Percentiles rank a stretch among this genome's conserved stretches.
Evolutionary conservation across 495 filamentous ascomycete species (phyloP).

Genomic region (Daldinia decipiens): DNA sequence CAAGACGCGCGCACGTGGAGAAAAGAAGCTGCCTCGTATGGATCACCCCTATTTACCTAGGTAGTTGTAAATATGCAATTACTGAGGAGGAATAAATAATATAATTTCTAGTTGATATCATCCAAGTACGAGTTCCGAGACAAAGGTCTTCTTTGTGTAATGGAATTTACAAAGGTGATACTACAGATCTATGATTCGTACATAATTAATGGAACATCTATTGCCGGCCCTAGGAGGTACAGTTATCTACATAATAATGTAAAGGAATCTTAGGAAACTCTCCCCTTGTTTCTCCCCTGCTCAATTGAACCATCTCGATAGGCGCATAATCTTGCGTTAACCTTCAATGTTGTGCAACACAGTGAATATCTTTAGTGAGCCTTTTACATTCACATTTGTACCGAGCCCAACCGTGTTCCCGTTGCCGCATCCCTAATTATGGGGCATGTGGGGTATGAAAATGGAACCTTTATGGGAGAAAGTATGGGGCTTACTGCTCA

Average conservation of each 20-base stretch:
- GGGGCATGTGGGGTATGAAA: constrained; percentile 35
- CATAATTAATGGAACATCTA: constrained; percentile 38
- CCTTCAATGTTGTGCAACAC: background rate
- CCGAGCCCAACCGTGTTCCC: constrained; percentile 20
- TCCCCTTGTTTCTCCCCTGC: constrained; percentile 11
- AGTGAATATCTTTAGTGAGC: constrained; percentile 21
- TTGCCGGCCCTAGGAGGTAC: constrained; percentile 10
- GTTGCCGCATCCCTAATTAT: constrained; percentile 37
- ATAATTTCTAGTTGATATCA: background rate
- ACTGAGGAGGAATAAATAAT: background rate
- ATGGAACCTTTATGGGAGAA: background rate
- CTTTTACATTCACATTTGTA: background rate
- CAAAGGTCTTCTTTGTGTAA: background rate
- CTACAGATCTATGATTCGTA: background rate
- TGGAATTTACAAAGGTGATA: background rate
- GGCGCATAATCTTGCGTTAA: constrained; percentile 13
- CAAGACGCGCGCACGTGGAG: constrained; percentile 38
- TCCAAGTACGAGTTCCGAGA: background rate
- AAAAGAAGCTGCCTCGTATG: constrained; percentile 27
- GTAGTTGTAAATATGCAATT: constrained; percentile 22
- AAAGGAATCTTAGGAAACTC: constrained; percentile 1
- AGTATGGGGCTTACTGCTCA: constrained; percentile 16
- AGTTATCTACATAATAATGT: no score
- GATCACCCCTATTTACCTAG: constrained; percentile 38
- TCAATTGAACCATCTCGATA: constrained; percentile 16